Evolutionary conservation across 192 early-diverging fungal species (phyloP), one percentile per base, ranked within the genome.

Genomic region (Lobosporangium transversale): DNA sequence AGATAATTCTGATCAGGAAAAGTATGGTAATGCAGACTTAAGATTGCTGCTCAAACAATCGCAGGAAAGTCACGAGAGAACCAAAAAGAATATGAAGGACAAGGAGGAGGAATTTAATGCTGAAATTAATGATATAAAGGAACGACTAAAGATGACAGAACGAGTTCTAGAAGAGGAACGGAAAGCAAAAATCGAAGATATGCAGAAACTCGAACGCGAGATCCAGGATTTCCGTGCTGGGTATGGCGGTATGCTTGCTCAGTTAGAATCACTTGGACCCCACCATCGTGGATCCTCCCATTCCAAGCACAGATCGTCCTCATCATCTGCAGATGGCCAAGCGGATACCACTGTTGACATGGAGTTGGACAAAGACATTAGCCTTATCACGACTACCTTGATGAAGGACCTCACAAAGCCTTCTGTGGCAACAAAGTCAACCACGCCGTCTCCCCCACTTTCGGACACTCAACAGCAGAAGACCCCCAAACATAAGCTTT

Each of bases 61-160:
- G 2, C 64, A 62, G 30, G 59, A 62, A 29, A 58, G 23, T 12
- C 73, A 76, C 12, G 73, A 66, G 21, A 21, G 58, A 3, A 43
- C 52, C 10, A 63, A 45, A n/a, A 55, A 66, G 59, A 32, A n/a
- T 20, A 60, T 66, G 31, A 61, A 66, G 53, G 73, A 76, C 59
- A 76, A 76, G 50, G 73, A 76, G 21, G 73, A 76, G 26, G 73
- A 76, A n/a, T 66, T 65, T 31, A 43, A 52, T 31, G 37, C 64
- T 12, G 73, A 76, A 31, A 62, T 76, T 21, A 44, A 45, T 14
- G 73, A 61, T 6, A 24, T 76, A 44, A 76, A 53, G 59, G 65
- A 66, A 12, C 73, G 53, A 18, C 58, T 76, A 8, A 49, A 42
- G 24, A 20, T 58, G 36, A 58, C 59, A 7, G 63, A 76, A 24